phyloP scores from a whole-genome alignment of 2,329 filamentous ascomycete species.

The Paramyrothecium sp. region DNA sequence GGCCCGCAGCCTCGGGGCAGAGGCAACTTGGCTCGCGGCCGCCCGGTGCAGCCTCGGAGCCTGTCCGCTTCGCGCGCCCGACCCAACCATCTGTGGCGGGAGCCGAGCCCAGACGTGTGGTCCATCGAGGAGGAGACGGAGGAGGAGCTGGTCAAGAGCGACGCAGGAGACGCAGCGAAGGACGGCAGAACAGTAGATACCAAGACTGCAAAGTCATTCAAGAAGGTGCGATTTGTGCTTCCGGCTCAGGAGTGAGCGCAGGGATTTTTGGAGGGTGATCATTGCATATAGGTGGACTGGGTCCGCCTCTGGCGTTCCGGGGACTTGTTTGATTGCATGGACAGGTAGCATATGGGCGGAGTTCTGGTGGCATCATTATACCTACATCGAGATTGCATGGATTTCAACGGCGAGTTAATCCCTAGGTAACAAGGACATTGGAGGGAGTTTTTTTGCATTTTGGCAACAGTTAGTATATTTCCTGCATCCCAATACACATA shows the following conservation, averaged over 20 bases:
- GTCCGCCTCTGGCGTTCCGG: no score
- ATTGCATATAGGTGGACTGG: no score
- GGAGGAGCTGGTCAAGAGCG: constrained; percentile 44
- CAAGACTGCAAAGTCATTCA: constrained; percentile 48
- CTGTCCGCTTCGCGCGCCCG: constrained; percentile 28
- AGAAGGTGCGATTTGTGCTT: constrained; percentile 56
- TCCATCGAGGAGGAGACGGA: constrained; percentile 59
- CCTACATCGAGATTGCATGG: no score
- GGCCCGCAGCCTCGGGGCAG: constrained; percentile 26
- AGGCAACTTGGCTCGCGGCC: constrained; percentile 22
- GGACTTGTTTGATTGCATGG: no score
- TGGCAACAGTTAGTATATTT: no score
- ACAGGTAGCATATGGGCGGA: no score
- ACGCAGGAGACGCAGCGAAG: constrained; percentile 32
- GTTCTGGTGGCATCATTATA: no score
- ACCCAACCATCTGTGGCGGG: constrained; percentile 48
- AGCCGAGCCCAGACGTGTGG: constrained; percentile 60
- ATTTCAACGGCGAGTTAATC: no score
- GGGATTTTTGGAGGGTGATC: no score
- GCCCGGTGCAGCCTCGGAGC: constrained; percentile 23
- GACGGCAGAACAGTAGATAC: constrained; percentile 13
- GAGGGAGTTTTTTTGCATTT: no score
- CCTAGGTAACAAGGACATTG: no score
- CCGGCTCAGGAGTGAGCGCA: constrained; percentile 21
- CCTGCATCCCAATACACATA: no score